Evolutionary conservation across 225 moss, liverwort and hornwort species (phyloP), one percentile per base, ranked within the genome.

Genomic region (Pseudisothecium myosuroides): DNA sequence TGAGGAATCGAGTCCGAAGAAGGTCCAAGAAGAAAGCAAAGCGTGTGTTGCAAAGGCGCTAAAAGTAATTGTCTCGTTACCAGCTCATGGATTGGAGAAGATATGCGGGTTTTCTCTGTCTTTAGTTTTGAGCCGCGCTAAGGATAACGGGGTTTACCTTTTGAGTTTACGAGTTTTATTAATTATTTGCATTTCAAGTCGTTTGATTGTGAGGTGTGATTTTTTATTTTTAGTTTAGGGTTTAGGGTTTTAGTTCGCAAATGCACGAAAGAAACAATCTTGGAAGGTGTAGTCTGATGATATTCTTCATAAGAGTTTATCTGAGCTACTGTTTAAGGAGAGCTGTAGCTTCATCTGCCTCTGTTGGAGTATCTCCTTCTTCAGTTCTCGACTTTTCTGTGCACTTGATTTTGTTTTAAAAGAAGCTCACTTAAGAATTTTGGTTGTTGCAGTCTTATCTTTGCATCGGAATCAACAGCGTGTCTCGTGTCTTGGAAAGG

Each of bases 401-500:
- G 66, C 83, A 52, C 27, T 4, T 47, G 49, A 54, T 31, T 83
- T 17, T 54, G 17, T 79, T 58, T 12, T 6, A 23, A 56, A 41
- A 32, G 32, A 84, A 76, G 26, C 68, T 63, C 12, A 73, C 39
- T 64, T 37, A 8, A 59, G 45, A 37, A 39, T 61, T 84, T 36
- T 92, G 86, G 68, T 43, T 56, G n/a, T 76, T 79, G 77, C 90
- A 96, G 96, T 94, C 88, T 52, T 85, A 92, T 91, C 87, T 96
- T 39, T 93, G 92, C 86, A 89, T 94, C 34, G 95, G 96, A 76
- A 92, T 96, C 88, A 96, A 94, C 87, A 90, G 90, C 80, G 95
- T 96, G 85, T 89, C 95, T 88, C 94, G 95, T 76, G 89, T 83
- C 58, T 94, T 95, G 90, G 95, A 96, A 85, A 92, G 88, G 83